A percentile compares a stretch with the other conserved stretches of the same genome.
Conservation (phyloP, 2,329 filamentous ascomycete species). For the Simplicillium aogashimaense region DNA sequence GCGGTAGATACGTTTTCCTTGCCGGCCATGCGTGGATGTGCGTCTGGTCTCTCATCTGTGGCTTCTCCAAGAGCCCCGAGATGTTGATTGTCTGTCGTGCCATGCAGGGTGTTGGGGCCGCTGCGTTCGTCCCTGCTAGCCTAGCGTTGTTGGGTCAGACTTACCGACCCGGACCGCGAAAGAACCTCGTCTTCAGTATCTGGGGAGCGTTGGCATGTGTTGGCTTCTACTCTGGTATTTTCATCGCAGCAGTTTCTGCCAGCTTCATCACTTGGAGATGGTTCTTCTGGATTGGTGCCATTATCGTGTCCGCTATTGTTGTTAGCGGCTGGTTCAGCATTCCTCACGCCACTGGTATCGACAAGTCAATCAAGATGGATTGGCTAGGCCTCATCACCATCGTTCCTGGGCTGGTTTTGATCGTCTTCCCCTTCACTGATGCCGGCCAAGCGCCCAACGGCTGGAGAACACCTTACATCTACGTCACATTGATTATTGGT, state of each 20-base stretch:
- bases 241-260: slow-evolving; percentile 53
- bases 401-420: slow-evolving; percentile 54
- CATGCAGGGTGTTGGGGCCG: slow-evolving; percentile 63
- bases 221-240: slow-evolving; percentile 56
- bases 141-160: slow-evolving; percentile 61
- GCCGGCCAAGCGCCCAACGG: slow-evolving; percentile 57
- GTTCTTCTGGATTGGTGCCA: slow-evolving; percentile 59
- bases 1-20: slow-evolving; percentile 51
- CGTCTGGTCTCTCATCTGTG: slow-evolving; percentile 58
- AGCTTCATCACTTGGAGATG: slow-evolving; percentile 55
- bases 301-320: slow-evolving; percentile 32
- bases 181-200: slow-evolving; percentile 56
- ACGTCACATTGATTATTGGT: slow-evolving; percentile 53
- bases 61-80: slow-evolving; percentile 56
- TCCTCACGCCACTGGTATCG: slow-evolving; percentile 20
- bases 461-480: slow-evolving; percentile 68
- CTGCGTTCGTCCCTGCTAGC: slow-evolving; percentile 58
- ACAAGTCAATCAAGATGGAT: slow-evolving; percentile 45
- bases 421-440: slow-evolving; percentile 69
- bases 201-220: slow-evolving; percentile 48
- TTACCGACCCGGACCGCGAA: slow-evolving; percentile 61
- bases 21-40: slow-evolving; percentile 53
- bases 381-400: slow-evolving; percentile 54
- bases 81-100: slow-evolving; percentile 69
- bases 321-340: slow-evolving; percentile 32